Base-by-base conservation (phyloP, 257 asterid species). In the Marsdenia floribunda region DNA sequence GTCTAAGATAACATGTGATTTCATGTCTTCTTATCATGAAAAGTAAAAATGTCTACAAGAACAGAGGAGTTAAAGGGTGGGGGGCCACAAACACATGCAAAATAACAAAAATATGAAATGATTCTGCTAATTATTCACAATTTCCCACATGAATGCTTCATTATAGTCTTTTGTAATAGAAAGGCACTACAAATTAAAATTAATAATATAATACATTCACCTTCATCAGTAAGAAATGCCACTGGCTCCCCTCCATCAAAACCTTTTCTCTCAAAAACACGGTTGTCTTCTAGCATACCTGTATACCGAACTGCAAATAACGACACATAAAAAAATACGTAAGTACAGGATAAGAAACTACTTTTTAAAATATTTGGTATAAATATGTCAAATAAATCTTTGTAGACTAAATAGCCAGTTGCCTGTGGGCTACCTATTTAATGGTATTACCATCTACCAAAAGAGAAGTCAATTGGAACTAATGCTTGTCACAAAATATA, bases 141-240 rank as follows among this genome's bases (percentile, higher is more conserved):
- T 50, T 40, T 47, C 50, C 14, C 21, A 70, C 21, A 33, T 33
- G 52, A 29, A 35, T 24, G 74, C 60, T 76, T 40, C 44, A 18
- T 73, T n/a, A 33, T 5, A 35, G 22, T 55, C 24, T 24, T 24
- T 44, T 0, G 19, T 44, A 29, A 6, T 0, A 18, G 8, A 26
- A 35, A 19, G 12, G 42, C 9, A 0, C 22, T 12, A 37, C 9
- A 65, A 19, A 35, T 33, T 18, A 21, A 19, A 63, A 35, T 22
- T 10, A 33, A 63, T 33, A n/a, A 37, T 7, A 24, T 19, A 40
- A 40, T 47, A 61, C 70, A 80, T 83, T 57, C 47, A 90, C 96
- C 96, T 88, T 90, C 92, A 81, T 85, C 92, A 5, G 96, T 88
- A 80, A 85, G 80, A 80, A 87, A 88, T 83, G 84, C 81, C 81